phyloP scores from a whole-genome alignment of 805 yeast genomes.

The Suhomyces pyralidae region DNA sequence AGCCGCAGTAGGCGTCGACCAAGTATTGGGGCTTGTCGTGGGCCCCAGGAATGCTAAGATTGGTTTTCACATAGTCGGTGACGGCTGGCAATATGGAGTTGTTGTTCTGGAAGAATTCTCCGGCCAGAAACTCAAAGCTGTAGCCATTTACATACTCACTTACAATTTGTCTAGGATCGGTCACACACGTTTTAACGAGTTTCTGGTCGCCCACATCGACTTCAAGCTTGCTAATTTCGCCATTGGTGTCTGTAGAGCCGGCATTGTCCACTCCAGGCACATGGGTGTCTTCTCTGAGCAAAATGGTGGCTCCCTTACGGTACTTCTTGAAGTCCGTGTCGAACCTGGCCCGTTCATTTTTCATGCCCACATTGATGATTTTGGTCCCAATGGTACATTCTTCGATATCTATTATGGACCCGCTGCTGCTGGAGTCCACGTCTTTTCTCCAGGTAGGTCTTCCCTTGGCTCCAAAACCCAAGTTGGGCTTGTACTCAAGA shows the following conservation, averaged over 20 bases:
- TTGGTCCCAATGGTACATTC: constrained; percentile 89
- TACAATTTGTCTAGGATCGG: constrained; percentile 74
- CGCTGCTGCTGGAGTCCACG: constrained; percentile 52
- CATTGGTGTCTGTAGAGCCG: constrained; percentile 44
- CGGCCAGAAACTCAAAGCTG: constrained; percentile 85
- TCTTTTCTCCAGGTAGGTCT: constrained; percentile 63
- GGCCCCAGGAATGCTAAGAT: constrained; percentile 46
- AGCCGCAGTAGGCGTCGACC: constrained; percentile 95
- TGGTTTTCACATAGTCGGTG: constrained; percentile 74
- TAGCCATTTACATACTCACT: constrained; percentile 72
- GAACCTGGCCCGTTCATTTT: constrained; percentile 61
- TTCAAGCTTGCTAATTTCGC: constrained; percentile 28
- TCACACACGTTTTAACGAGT: constrained; percentile 67
- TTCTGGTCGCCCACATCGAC: constrained; percentile 24
- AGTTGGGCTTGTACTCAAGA: constrained; percentile 52
- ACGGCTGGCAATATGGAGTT: constrained; percentile 85
- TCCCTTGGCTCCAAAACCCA: constrained; percentile 90
- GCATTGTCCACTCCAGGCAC: constrained; percentile 23
- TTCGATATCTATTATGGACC: constrained; percentile 79
- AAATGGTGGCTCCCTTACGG: constrained; percentile 81
- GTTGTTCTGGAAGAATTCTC: constrained; percentile 95
- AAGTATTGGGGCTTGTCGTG: constrained; percentile 49
- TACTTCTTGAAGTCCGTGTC: constrained; percentile 43
- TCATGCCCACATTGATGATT: constrained; percentile 71
- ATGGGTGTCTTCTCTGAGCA: constrained; percentile 75